phyloP scores from a whole-genome alignment of 2,329 filamentous ascomycete species.

The Pezicula rhizophila region DNA sequence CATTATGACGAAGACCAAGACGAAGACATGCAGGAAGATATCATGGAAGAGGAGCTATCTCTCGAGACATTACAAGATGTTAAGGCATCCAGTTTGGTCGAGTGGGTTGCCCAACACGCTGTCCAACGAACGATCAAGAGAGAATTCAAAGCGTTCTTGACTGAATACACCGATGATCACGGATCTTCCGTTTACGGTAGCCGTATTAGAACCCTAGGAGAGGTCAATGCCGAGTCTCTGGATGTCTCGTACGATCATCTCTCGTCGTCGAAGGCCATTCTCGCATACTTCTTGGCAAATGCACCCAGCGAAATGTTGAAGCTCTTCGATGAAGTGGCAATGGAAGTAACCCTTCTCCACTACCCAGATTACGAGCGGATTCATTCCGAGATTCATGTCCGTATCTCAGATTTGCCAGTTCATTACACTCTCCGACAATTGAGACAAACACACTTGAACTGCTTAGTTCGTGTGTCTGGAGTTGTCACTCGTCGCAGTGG shows the following conservation, averaged over 20 bases:
- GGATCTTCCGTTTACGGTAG: slow-evolving; percentile 92
- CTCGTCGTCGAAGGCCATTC: slow-evolving; percentile 80
- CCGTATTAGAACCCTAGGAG: slow-evolving; percentile 89
- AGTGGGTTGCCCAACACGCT: slow-evolving; percentile 87
- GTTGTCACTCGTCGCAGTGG: slow-evolving; percentile 92
- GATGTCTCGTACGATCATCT: slow-evolving; percentile 96
- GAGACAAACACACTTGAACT: slow-evolving; percentile 93
- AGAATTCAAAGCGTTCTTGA: slow-evolving; percentile 96
- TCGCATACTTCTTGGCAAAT: slow-evolving; percentile 95
- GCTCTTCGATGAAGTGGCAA: slow-evolving; percentile 92
- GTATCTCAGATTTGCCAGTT: slow-evolving; percentile 89
- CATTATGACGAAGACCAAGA: slow-evolving; percentile 93
- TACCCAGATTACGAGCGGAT: slow-evolving; percentile 98
- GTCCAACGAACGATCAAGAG: slow-evolving; percentile 91
- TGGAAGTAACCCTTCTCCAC: slow-evolving; percentile 92
- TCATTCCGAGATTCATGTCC: slow-evolving; percentile 94
- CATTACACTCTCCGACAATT: slow-evolving; percentile 93
- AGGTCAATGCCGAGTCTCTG: slow-evolving; percentile 91
- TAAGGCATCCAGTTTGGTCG: slow-evolving; percentile 86
- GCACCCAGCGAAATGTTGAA: slow-evolving; percentile 92
- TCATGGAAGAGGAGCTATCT: slow-evolving; percentile 92
- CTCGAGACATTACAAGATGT: slow-evolving; percentile 88
- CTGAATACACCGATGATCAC: slow-evolving; percentile 86
- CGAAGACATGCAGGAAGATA: slow-evolving; percentile 85
- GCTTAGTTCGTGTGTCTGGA: slow-evolving; percentile 85